Conservation (phyloP, 768 basidiomycete species). For the Boletus eberwhitei region DNA sequence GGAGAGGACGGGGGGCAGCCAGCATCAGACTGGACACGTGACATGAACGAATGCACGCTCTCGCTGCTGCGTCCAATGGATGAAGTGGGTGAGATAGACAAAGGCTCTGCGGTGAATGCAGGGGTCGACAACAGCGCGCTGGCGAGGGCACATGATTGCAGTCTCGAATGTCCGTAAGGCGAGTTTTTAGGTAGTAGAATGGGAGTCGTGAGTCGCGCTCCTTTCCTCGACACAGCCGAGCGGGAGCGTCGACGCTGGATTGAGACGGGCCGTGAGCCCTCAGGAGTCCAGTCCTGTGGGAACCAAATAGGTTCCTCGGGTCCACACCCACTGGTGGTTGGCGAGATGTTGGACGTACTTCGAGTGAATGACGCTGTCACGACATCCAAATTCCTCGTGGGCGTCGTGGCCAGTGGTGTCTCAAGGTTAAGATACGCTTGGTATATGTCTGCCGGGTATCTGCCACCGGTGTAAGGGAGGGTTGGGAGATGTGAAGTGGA, state of each 20-base stretch:
- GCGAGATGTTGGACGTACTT: conserved; percentile 22
- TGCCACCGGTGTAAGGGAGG: conserved; percentile 31
- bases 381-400: conserved; percentile 7
- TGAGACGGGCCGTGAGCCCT: conserved; percentile 13
- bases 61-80: conserved; percentile 27
- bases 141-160: conserved; percentile 27
- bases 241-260: conserved; percentile 34
- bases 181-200: conserved; percentile 27
- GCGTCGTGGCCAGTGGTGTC: conserved; percentile 5
- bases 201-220: conserved; percentile 26
- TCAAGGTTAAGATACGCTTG: conserved; percentile 21
- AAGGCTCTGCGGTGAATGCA: conserved; percentile 26
- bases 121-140: conserved; percentile 27
- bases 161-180: conserved; percentile 30
- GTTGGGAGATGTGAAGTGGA: conserved; percentile 31
- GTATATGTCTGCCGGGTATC: conserved; percentile 33
- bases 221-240: conserved; percentile 32
- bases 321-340: conserved; percentile 3
- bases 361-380: conserved; percentile 22
- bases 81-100: conserved; percentile 25
- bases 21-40: conserved; percentile 20
- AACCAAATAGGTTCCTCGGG: conserved; percentile 13
- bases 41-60: conserved; percentile 23
- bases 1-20: conserved; percentile 27
- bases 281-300: conserved; percentile 5